Evolutionary conservation across 2,329 filamentous ascomycete genomes (phyloP).

Genomic region (Aureobasidium melanogenum): DNA sequence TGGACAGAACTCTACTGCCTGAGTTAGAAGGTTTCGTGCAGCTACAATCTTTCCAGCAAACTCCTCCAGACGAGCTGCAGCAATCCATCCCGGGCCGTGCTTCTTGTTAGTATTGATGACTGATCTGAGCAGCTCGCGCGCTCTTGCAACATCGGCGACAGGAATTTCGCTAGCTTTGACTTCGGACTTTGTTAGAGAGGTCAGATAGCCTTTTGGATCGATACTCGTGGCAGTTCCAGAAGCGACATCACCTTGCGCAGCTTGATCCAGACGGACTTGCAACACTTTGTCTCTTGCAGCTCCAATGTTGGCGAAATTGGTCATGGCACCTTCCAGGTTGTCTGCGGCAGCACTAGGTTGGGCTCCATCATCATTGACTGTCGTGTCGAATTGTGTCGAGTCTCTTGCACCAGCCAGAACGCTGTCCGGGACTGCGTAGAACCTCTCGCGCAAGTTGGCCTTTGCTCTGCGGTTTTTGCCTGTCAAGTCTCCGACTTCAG

Average conservation of each 20-base stretch:
- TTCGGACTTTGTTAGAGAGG: slow-evolving; percentile 75
- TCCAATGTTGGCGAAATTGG: slow-evolving; percentile 95
- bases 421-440: slow-evolving; percentile 95
- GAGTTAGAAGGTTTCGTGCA: slow-evolving; percentile 77
- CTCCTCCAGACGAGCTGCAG: slow-evolving; percentile 84
- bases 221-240: slow-evolving; percentile 81
- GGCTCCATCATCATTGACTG: slow-evolving; percentile 67
- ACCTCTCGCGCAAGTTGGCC: slow-evolving; percentile 65
- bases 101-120: slow-evolving; percentile 96
- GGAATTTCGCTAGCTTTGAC: slow-evolving; percentile 70
- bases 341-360: slow-evolving; percentile 34
- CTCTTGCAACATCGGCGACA: slow-evolving; percentile 91
- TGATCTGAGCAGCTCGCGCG: slow-evolving; percentile 84
- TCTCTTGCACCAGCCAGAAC: slow-evolving; percentile 82
- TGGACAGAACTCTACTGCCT: slow-evolving; percentile 83
- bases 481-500: slow-evolving; percentile 92
- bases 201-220: slow-evolving; percentile 92
- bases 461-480: slow-evolving; percentile 84
- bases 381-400: slow-evolving; percentile 73
- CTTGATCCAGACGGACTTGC: slow-evolving; percentile 86
- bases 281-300: slow-evolving; percentile 93
- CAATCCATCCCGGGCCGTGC: slow-evolving; percentile 92
- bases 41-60: slow-evolving; percentile 85
- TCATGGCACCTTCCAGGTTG: slow-evolving; percentile 73
- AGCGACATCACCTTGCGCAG: slow-evolving; percentile 63